Conservation (phyloP, 164 flowering plant species). For the Liquidambar formosana region DNA sequence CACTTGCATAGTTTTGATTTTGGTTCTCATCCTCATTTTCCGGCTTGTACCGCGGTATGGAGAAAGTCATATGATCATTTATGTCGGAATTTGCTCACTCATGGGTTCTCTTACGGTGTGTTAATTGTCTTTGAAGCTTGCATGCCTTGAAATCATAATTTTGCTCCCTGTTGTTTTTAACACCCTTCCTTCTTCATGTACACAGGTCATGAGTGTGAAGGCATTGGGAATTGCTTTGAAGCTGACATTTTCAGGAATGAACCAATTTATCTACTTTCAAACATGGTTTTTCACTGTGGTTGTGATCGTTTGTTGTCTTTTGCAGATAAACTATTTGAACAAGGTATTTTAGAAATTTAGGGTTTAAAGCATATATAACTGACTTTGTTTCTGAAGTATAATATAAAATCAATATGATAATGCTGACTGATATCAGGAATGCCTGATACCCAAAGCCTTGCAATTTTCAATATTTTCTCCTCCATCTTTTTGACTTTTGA, state of each 20-base stretch:
- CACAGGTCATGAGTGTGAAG: constrained; percentile 83
- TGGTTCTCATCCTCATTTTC: constrained; percentile 62
- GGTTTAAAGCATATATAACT: neutral
- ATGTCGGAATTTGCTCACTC: constrained; percentile 89
- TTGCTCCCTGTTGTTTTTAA: neutral
- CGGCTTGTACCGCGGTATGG: constrained; percentile 67
- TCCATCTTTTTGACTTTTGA: neutral
- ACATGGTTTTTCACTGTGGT: constrained; percentile 75
- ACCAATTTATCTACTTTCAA: constrained; percentile 66
- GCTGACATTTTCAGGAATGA: constrained; percentile 63
- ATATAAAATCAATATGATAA: neutral
- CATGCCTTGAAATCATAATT: neutral
- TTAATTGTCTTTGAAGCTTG: constrained; percentile 8
- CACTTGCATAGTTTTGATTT: constrained; percentile 40
- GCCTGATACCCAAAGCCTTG: neutral
- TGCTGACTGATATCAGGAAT: neutral
- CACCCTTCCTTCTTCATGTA: constrained; percentile 2
- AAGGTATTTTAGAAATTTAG: constrained; percentile 45
- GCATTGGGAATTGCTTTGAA: constrained; percentile 82
- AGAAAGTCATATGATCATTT: constrained; percentile 61
- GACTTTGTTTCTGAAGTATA: neutral
- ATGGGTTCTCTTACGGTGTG: constrained; percentile 97
- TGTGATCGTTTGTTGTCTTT: constrained; percentile 44
- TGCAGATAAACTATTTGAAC: constrained; percentile 79
- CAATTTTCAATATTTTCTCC: too few relatives aligned